Conservation (phyloP, 768 basidiomycete species). For the Tricholoma hemisulphureum region DNA sequence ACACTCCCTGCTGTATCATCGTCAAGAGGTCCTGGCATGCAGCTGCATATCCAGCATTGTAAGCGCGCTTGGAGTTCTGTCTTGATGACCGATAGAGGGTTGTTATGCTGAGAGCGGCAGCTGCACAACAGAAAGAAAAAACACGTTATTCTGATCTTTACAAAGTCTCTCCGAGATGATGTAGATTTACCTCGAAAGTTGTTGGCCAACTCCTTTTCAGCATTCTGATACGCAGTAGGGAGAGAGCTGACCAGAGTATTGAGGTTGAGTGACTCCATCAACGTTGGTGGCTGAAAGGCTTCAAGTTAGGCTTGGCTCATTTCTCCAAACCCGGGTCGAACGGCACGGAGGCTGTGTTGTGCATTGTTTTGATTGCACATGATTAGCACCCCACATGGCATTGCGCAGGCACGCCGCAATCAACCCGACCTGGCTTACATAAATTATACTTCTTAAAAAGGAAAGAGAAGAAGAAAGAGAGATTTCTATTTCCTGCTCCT, state of each 20-base stretch:
- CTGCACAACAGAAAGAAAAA: conserved; percentile 40
- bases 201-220: conserved; percentile 77
- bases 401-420: no score
- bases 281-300: conserved; percentile 30
- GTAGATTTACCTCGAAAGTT: conserved; percentile 73
- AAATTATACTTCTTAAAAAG: no score
- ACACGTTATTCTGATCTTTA: conserved; percentile 13
- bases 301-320: no score
- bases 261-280: conserved; percentile 79
- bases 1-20: conserved; percentile 84
- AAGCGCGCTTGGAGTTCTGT: conserved; percentile 73
- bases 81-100: conserved; percentile 80
- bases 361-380: not conserved
- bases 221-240: conserved; percentile 69
- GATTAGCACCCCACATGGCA: not conserved
- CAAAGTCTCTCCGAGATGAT: conserved; percentile 14
- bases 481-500: no score
- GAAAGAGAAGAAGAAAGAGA: no score
- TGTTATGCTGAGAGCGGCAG: conserved; percentile 81
- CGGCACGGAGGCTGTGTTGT: not conserved
- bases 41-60: conserved; percentile 76
- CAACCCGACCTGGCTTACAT: no score
- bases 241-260: conserved; percentile 77
- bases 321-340: not conserved
- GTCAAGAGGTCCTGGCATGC: conserved; percentile 78